Evolutionary conservation across 1,284 basidiomycete species (phyloP), one percentile per base, ranked within the genome.

Genomic region (Leccinum proliferum): DNA sequence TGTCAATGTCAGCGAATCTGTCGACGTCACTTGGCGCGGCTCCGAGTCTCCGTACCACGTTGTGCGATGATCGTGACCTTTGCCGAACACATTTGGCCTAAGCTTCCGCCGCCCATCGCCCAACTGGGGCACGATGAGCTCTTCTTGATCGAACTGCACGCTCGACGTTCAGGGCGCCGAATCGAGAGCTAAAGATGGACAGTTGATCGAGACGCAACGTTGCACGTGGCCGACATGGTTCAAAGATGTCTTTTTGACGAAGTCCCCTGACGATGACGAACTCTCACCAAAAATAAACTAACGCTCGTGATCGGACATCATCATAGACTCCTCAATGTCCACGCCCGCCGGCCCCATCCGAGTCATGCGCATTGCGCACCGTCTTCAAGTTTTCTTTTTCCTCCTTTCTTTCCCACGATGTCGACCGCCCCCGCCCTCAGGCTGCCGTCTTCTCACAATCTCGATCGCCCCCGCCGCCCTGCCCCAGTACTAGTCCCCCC

Each of bases 221-320:
- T 93, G 21, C 79, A 75, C 55, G 76, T 89, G 6, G 81, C 83
- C 50, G 80, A 83, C 50, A 76, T 76, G 67, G 84, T 83, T 67
- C 21, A 21, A 21, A 21, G 67, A 79, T 73, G 21, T 29, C 5
- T 29, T 21, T 21, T 21, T 12, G n/a, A 21, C 48, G 10, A 11
- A 21, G 21, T 21, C 21, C 21, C 21, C 21, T 25, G 25, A 53
- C 52, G 25, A 52, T n/a, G 29, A 1, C n/a, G 3, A 25, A 7
- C 48, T 50, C 43, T 5, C 35, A 4, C 18, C 43, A 35, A 93
- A 88, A 87, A 86, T 66, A 90, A 89, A 68, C 87, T 92, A 1
- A 92, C 88, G 0, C 79, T 97, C 5, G 78, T 83, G 64, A 89
- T 97, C 62, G 94, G 94, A 7, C 89, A 96, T 74, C 92, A 97